These are phyloP conservation scores for Amanita inopinata DNA, from an alignment of 768 basidiomycete species.

Conservation along the genomic window DNA sequence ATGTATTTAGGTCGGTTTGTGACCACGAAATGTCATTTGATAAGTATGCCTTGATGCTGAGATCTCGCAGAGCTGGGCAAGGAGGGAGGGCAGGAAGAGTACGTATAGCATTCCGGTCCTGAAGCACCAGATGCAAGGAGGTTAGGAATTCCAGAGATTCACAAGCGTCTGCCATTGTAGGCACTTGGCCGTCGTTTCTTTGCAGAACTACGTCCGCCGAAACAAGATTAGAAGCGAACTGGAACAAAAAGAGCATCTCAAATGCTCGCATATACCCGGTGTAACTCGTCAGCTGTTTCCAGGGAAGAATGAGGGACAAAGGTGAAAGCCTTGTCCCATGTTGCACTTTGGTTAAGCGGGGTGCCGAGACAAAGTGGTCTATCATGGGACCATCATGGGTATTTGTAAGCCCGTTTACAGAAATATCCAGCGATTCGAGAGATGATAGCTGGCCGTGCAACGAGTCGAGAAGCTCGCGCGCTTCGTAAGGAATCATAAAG, in stretches of 20 bases:
- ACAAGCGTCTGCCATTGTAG: neutral
- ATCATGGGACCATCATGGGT: neutral
- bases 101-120: neutral
- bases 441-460: neutral
- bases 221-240: neutral
- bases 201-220: neutral
- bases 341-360: neutral
- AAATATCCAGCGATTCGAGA: neutral
- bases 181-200: neutral
- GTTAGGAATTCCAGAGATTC: neutral
- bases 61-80: neutral
- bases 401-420: neutral
- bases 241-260: neutral
- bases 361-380: constrained; percentile 1
- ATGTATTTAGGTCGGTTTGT: neutral
- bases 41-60: neutral
- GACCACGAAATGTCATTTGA: neutral
- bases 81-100: neutral
- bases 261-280: neutral
- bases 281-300: constrained; percentile 2
- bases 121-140: neutral
- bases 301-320: neutral
- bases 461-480: neutral
- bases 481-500: neutral
- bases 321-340: neutral